phyloP scores from a whole-genome alignment of 2,329 filamentous ascomycete genomes.

The Cercospora nicotianae region DNA sequence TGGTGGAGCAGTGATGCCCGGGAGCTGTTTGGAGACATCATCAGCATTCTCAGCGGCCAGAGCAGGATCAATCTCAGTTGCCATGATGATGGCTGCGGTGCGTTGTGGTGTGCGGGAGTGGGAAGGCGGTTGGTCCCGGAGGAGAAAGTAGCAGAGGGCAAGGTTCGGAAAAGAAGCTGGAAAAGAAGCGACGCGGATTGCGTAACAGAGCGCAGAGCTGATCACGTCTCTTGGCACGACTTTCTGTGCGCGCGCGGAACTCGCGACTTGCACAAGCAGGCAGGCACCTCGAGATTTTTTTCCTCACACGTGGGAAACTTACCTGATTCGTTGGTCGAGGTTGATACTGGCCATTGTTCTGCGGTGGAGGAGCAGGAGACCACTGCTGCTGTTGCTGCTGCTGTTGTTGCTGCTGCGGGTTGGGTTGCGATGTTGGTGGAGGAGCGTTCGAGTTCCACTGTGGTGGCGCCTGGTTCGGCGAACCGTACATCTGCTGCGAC shows the following conservation, averaged over 20 bases:
- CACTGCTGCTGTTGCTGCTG: slow-evolving; percentile 15
- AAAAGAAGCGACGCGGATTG: slow-evolving; percentile 28
- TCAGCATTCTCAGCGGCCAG: slow-evolving; percentile 29
- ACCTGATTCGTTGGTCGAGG: slow-evolving; percentile 35
- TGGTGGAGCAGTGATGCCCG: slow-evolving; percentile 36
- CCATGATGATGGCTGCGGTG: slow-evolving; percentile 24
- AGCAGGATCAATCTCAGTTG: slow-evolving; percentile 37
- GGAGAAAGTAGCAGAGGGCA: slow-evolving; percentile 15
- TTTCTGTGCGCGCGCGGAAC: slow-evolving; percentile 15
- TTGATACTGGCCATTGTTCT: slow-evolving; percentile 39
- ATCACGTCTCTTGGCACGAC: slow-evolving; percentile 31
- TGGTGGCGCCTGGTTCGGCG: slow-evolving; percentile 25
- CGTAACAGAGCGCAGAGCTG: slow-evolving; percentile 31
- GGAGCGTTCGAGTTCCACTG: slow-evolving; percentile 25
- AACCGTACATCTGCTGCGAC: slow-evolving; percentile 26
- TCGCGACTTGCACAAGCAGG: neutral
- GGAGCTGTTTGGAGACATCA: slow-evolving; percentile 36
- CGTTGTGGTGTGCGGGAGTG: slow-evolving; percentile 8
- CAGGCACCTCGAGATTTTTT: neutral
- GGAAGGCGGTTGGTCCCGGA: slow-evolving; percentile 13
- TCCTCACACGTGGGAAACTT: slow-evolving; percentile 27
- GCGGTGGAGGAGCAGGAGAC: slow-evolving; percentile 36
- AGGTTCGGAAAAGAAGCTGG: slow-evolving; percentile 24
- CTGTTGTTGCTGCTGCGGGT: slow-evolving; percentile 23
- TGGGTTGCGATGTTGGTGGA: slow-evolving; percentile 28